Evolutionary conservation across 1,139 yeast species (phyloP), one percentile per base, ranked within the genome.

Genomic region (Sugiyamaella paludigena): DNA sequence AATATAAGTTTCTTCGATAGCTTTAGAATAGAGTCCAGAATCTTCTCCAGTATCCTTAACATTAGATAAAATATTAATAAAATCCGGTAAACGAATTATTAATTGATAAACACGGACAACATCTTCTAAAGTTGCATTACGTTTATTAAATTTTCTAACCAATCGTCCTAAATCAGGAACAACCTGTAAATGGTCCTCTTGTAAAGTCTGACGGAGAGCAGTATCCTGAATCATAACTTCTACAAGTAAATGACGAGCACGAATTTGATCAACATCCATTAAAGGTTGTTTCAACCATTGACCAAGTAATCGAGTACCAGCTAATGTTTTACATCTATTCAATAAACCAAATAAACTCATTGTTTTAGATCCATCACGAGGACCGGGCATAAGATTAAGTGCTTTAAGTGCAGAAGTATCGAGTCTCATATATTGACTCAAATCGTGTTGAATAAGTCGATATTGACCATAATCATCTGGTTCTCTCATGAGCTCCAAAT

Each of bases 251-350:
- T 87, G 97, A 48, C 98, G 78, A 34, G 81, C 76, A 37, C 71
- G 67, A 38, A 92, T 91, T 45, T 75, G 79, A 0, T 62, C 63
- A 16, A 77, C 63, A 57, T 79, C 80, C 49, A 95, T 83, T 44
- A 92, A 74, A 0, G 98, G 98, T 67, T 92, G 98, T 62, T 92
- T 92, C 55, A 94, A 75, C 98, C 98, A 92, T 62, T 88, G 96
- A 10, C 92, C 83, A 33, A 92, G 75, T 47, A 91, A 70, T 57
- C 98, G 77, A 1, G 92, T 75, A 3, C 98, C 98, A 16, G 94
- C 87, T 0, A 82, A 75, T 2, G 95, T 84, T 61, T 86, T 87
- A 71, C 98, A 92, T 57, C 83, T 81, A 71, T 92, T 92, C 58
- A 92, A 73, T 39, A 94, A 73, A 28, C 94, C 96, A 64, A 79